phyloP scores from a whole-genome alignment of 148 eudicot species.

The Rhododendron griersonianum region DNA sequence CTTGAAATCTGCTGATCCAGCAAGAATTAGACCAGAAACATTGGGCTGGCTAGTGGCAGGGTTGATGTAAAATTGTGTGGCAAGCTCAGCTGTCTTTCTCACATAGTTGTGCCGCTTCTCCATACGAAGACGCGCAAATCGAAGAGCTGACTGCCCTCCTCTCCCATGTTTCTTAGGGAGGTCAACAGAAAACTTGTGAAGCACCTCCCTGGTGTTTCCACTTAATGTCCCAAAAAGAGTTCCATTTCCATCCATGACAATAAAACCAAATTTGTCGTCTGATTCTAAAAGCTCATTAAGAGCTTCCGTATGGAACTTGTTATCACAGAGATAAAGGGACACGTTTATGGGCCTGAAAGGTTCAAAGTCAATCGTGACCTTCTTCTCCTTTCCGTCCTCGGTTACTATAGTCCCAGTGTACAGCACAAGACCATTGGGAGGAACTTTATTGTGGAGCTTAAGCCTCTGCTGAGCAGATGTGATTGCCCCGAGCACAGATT shows the following conservation, averaged over 20 bases:
- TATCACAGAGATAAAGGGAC: conserved; percentile 28
- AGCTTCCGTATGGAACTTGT: conserved; percentile 29
- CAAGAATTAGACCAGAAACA: conserved; percentile 26
- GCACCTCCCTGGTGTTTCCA: conserved; percentile 27
- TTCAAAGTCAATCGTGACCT: conserved; percentile 28
- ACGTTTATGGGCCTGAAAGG: conserved; percentile 28
- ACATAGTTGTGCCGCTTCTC: conserved; percentile 34
- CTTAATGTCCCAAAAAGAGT: conserved; percentile 30
- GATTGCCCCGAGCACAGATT: conserved; percentile 24
- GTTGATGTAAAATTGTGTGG: conserved; percentile 24
- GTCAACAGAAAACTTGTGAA: conserved; percentile 27
- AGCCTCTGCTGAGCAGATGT: conserved; percentile 33
- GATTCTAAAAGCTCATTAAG: conserved; percentile 26
- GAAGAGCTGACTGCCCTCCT: conserved; percentile 31
- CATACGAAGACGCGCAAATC: conserved; percentile 32
- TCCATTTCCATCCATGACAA: conserved; percentile 32
- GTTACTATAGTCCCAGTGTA: conserved; percentile 27
- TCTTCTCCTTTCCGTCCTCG: conserved; percentile 26
- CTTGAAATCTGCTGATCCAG: conserved; percentile 34
- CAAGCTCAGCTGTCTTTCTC: conserved; percentile 30
- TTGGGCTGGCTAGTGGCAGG: conserved; percentile 32
- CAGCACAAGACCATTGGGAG: conserved; percentile 27
- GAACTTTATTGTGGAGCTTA: conserved; percentile 26
- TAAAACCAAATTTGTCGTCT: conserved; percentile 27
- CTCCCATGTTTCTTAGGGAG: conserved; percentile 31